Evolutionary conservation across 192 early-diverging fungal genomes (phyloP).

Genomic region (Coemansia sp.): DNA sequence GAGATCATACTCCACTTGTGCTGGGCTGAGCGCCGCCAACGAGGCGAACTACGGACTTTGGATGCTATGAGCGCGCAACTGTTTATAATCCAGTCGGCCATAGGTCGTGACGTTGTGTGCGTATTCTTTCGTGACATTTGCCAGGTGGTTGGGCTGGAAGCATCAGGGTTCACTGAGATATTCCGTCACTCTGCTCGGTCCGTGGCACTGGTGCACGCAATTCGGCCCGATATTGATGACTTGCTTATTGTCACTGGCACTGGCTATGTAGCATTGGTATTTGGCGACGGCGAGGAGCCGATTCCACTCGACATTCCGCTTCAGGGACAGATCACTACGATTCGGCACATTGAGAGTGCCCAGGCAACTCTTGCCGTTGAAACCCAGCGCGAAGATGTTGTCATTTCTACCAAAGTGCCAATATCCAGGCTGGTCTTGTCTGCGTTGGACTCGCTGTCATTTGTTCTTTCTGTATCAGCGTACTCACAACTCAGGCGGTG

Average conservation of each 20-base stretch:
- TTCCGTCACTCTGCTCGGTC: conserved; percentile 35
- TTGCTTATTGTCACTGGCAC: conserved; percentile 27
- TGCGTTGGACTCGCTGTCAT: conserved; percentile 21
- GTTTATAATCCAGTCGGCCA: conserved; percentile 31
- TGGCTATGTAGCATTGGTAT: conserved; percentile 13
- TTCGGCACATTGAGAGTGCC: conserved; percentile 10
- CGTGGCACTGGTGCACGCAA: conserved; percentile 17
- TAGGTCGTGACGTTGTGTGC: conserved; percentile 33
- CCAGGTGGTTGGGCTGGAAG: conserved; percentile 26
- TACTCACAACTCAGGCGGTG: conserved; percentile 19
- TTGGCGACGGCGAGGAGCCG: conserved; percentile 18
- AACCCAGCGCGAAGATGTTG: neutral
- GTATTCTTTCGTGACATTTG: conserved; percentile 12
- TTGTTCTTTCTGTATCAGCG: conserved; percentile 22
- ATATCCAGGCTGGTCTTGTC: conserved; percentile 20
- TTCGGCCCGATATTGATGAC: conserved; percentile 23
- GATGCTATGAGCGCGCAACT: conserved; percentile 14
- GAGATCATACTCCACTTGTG: conserved; percentile 36
- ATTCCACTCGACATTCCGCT: neutral
- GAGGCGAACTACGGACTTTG: neutral
- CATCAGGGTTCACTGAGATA: conserved; percentile 16
- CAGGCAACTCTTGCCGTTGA: neutral
- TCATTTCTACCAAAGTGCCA: conserved; percentile 1
- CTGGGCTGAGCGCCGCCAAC: conserved; percentile 32
- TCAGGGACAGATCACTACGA: neutral